These are phyloP conservation scores for Ligustrum vulgare DNA, from an alignment of 257 asterid genomes.

Conservation along the genomic window DNA sequence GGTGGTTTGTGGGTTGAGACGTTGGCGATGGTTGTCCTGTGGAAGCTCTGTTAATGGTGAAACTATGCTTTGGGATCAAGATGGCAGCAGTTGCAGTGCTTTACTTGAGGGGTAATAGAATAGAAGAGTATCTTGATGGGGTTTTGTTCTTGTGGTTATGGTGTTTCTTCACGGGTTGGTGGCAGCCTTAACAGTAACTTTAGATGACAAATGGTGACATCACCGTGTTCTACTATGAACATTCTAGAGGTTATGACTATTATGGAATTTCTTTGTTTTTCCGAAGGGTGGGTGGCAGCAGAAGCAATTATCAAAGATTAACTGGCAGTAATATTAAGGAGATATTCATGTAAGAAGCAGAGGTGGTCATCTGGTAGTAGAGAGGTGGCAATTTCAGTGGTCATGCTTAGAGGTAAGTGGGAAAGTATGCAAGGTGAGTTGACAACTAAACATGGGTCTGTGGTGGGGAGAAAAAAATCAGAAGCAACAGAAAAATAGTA, in stretches of 20 bases:
- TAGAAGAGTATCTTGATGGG: background rate
- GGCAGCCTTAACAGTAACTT: background rate
- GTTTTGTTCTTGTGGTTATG: background rate
- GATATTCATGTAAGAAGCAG: background rate
- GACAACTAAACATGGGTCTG: background rate
- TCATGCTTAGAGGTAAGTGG: background rate
- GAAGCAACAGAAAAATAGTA: background rate
- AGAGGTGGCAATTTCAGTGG: background rate
- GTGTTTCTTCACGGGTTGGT: background rate
- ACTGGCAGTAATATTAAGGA: background rate
- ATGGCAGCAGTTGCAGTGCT: background rate
- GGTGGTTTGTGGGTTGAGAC: background rate
- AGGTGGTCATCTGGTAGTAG: background rate
- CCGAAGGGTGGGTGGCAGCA: background rate
- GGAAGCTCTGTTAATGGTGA: constrained; percentile 10
- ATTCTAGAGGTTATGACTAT: background rate
- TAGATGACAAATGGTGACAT: background rate
- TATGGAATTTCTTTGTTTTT: background rate
- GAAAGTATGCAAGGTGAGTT: background rate
- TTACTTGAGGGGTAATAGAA: background rate
- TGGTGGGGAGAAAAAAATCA: background rate
- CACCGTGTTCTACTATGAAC: background rate
- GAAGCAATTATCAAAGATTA: background rate
- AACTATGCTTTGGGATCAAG: background rate
- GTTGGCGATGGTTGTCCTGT: background rate